Evolutionary conservation across 2,329 filamentous ascomycete species (phyloP).

Genomic region (Kalaharituber pfeilii): DNA sequence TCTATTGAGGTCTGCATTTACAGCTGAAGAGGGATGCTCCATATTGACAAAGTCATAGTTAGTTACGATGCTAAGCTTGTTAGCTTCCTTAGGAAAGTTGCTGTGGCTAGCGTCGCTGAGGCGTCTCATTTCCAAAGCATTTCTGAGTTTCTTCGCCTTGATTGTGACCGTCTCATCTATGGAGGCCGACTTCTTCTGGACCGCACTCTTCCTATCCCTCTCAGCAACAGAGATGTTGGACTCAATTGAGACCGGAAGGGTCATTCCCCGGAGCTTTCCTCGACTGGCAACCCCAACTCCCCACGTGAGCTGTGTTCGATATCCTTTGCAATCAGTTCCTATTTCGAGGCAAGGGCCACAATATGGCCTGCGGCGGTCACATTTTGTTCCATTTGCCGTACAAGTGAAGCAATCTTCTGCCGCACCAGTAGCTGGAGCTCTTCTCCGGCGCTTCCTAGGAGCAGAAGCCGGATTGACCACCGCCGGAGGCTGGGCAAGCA

Average conservation of each 20-base stretch:
- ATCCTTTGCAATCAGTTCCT: conserved; percentile 84
- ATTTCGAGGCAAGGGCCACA: conserved; percentile 87
- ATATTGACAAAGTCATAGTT: conserved; percentile 30
- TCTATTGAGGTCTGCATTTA: too few species aligned
- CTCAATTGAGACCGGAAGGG: conserved; percentile 43
- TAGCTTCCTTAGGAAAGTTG: conserved; percentile 1
- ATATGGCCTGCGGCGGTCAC: conserved; percentile 81
- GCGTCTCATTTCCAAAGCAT: not conserved
- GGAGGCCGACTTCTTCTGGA: conserved; percentile 21
- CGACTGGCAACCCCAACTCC: conserved; percentile 87
- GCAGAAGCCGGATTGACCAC: conserved; percentile 13
- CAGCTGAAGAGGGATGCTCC: conserved; percentile 21
- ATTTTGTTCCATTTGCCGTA: conserved; percentile 64
- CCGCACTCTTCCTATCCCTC: conserved; percentile 19
- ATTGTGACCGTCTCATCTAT: conserved; percentile 22
- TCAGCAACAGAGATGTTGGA: conserved; percentile 27
- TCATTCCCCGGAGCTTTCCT: conserved; percentile 80
- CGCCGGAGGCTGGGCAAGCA: not conserved
- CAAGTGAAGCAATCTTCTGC: conserved; percentile 93
- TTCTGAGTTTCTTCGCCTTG: conserved; percentile 8
- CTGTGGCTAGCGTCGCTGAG: conserved; percentile 1
- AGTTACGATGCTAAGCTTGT: conserved; percentile 21
- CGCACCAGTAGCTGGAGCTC: conserved; percentile 73
- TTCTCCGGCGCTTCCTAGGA: conserved; percentile 52
- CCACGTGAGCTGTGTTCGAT: conserved; percentile 95